These are phyloP conservation scores for Candida sp. DNA, from an alignment of 1,139 yeast genomes.

Conservation along the genomic window DNA sequence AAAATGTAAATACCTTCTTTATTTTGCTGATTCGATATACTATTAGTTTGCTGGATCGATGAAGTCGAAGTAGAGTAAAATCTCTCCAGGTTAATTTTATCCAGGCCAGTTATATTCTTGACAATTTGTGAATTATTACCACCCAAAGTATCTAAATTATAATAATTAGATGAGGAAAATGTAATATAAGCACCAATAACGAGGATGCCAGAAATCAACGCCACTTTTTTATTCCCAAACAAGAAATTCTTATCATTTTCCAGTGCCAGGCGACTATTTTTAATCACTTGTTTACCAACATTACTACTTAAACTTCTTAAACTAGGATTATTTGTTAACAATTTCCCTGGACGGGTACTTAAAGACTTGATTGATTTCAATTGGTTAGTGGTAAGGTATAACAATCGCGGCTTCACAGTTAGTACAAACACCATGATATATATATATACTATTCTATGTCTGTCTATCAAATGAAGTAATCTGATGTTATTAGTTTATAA, in stretches of 20 bases:
- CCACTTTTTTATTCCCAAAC: constrained; percentile 25
- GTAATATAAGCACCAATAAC: constrained; percentile 45
- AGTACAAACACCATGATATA: constrained; percentile 11
- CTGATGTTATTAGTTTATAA: not conserved
- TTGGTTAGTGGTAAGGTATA: constrained; percentile 13
- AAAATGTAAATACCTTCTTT: constrained; percentile 47
- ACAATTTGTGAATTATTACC: constrained; percentile 7
- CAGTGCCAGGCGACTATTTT: not conserved
- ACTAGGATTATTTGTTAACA: not conserved
- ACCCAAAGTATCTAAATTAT: constrained; percentile 37
- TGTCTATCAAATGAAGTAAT: not conserved
- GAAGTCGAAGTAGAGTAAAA: constrained; percentile 45
- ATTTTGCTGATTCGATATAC: constrained; percentile 42
- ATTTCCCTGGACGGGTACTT: not conserved
- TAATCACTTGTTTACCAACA: constrained; percentile 7
- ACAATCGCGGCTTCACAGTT: constrained; percentile 12
- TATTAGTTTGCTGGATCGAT: constrained; percentile 35
- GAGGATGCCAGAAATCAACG: constrained; percentile 41
- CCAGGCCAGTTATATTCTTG: not conserved
- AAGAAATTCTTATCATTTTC: not conserved
- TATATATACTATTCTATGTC: not conserved
- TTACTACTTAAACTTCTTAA: constrained; percentile 5
- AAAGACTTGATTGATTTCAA: constrained; percentile 11
- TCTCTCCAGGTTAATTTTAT: not conserved
- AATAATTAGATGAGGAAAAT: constrained; percentile 40